phyloP scores from a whole-genome alignment of 352 stramenopile genomes.

The Phytopythium helicoides region DNA sequence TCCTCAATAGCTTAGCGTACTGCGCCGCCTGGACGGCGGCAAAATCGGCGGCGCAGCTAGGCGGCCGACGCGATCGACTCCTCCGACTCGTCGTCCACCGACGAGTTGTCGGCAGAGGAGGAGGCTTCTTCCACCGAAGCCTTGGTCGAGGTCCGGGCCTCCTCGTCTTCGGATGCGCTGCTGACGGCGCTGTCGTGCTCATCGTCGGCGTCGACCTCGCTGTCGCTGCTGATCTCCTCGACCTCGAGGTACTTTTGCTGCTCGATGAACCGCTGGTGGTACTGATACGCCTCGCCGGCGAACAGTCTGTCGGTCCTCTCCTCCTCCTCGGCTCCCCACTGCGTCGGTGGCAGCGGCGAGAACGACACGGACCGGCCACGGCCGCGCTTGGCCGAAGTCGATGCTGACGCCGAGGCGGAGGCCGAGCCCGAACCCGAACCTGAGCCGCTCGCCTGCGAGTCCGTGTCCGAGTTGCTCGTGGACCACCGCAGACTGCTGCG shows the following conservation, averaged over 20 bases:
- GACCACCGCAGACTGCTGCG: conserved; percentile 8
- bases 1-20: no score
- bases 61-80: not conserved
- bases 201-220: conserved; percentile 10
- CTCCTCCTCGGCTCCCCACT: conserved; percentile 11
- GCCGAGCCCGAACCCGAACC: no score
- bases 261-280: conserved; percentile 1
- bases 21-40: no score
- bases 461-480: conserved; percentile 23
- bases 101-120: not conserved
- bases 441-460: conserved; percentile 23
- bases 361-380: no score
- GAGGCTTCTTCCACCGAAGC: conserved; percentile 7
- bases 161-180: not conserved
- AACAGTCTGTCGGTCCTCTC: conserved; percentile 6
- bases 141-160: not conserved
- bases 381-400: no score
- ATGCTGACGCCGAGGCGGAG: conserved; percentile 28
- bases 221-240: conserved; percentile 18
- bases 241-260: conserved; percentile 8
- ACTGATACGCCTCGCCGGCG: not conserved
- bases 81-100: not conserved
- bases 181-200: not conserved
- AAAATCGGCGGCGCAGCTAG: not conserved
- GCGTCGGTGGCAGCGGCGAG: conserved; percentile 15